phyloP scores from a whole-genome alignment of 2,329 filamentous ascomycete species.

The Penicillium sp. region DNA sequence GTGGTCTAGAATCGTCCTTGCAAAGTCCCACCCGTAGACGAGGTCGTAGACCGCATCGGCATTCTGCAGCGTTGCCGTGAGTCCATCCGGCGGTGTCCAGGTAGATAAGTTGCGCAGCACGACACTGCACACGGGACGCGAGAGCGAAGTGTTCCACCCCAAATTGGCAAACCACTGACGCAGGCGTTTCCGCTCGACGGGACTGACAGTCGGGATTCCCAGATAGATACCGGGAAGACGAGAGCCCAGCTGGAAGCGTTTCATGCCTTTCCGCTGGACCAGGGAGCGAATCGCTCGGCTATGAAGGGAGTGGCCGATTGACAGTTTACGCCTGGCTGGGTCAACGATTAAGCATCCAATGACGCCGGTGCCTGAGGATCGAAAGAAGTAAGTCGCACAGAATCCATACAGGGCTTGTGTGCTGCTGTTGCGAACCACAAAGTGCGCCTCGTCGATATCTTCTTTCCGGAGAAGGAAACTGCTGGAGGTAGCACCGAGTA shows the following conservation, averaged over 20 bases:
- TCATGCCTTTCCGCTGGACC: slow-evolving; percentile 70
- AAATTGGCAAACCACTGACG: slow-evolving; percentile 86
- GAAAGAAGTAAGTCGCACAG: slow-evolving; percentile 83
- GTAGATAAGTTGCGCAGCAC: slow-evolving; percentile 70
- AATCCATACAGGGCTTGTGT: slow-evolving; percentile 91
- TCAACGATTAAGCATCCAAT: slow-evolving; percentile 90
- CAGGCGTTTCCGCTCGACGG: slow-evolving; percentile 62
- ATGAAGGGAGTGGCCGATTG: slow-evolving; percentile 88
- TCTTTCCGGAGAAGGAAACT: slow-evolving; percentile 76
- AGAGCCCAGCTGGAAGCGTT: slow-evolving; percentile 79
- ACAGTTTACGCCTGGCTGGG: slow-evolving; percentile 80
- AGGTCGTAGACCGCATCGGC: slow-evolving; percentile 80
- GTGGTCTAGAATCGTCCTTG: slow-evolving; percentile 73
- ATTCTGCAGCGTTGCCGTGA: slow-evolving; percentile 72
- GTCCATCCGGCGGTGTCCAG: slow-evolving; percentile 77
- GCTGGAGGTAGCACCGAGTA: slow-evolving; percentile 70
- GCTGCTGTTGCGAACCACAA: slow-evolving; percentile 91
- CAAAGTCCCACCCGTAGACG: slow-evolving; percentile 78
- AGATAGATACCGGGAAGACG: slow-evolving; percentile 83
- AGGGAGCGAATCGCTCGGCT: slow-evolving; percentile 80
- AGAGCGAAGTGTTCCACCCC: slow-evolving; percentile 78
- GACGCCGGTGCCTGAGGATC: slow-evolving; percentile 70
- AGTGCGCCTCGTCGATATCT: slow-evolving; percentile 79
- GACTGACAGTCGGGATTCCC: slow-evolving; percentile 75
- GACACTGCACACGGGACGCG: slow-evolving; percentile 71